A percentile compares a stretch with the other conserved stretches of the same genome.
phyloP scores from a whole-genome alignment of 2,329 filamentous ascomycete genomes.

The Penicillium sp. region DNA sequence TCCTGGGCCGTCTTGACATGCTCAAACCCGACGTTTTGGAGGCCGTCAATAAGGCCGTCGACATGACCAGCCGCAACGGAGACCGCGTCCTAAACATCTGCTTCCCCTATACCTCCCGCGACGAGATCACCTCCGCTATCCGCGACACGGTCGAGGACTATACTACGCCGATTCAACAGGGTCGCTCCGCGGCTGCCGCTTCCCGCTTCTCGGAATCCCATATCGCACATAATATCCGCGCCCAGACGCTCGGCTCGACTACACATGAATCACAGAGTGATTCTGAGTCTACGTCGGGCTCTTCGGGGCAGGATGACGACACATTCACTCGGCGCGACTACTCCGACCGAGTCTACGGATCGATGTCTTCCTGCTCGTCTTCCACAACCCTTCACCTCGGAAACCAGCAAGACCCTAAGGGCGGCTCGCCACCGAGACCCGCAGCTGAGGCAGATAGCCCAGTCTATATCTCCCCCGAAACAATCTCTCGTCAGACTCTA shows the following conservation, averaged over 20 bases:
- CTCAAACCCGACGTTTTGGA: slow-evolving; percentile 84
- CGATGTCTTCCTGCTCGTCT: slow-evolving; percentile 40
- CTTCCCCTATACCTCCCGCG: slow-evolving; percentile 93
- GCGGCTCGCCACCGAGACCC: slow-evolving; percentile 32
- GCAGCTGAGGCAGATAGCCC: slow-evolving; percentile 25
- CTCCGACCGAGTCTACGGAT: slow-evolving; percentile 30
- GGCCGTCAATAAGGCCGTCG: slow-evolving; percentile 80
- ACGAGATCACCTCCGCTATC: slow-evolving; percentile 90
- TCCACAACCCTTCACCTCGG: slow-evolving; percentile 51
- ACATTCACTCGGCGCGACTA: slow-evolving; percentile 30
- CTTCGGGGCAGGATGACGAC: slow-evolving; percentile 44
- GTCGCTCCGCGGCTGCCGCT: slow-evolving; percentile 27
- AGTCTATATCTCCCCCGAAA: slow-evolving; percentile 72
- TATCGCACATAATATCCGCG: slow-evolving; percentile 81
- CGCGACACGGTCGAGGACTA: slow-evolving; percentile 84
- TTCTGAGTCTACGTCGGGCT: slow-evolving; percentile 45
- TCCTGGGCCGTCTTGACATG: slow-evolving; percentile 79
- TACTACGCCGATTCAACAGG: slow-evolving; percentile 62
- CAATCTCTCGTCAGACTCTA: slow-evolving; percentile 78
- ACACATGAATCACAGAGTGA: slow-evolving; percentile 44
- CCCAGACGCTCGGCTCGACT: slow-evolving; percentile 49
- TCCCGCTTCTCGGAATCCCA: slow-evolving; percentile 76
- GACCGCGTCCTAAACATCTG: slow-evolving; percentile 85
- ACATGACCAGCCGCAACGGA: slow-evolving; percentile 82
- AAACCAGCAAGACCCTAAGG: slow-evolving; percentile 34